phyloP scores from a whole-genome alignment of 208 protist genomes.

The Kentomonas sorsogonicus region DNA sequence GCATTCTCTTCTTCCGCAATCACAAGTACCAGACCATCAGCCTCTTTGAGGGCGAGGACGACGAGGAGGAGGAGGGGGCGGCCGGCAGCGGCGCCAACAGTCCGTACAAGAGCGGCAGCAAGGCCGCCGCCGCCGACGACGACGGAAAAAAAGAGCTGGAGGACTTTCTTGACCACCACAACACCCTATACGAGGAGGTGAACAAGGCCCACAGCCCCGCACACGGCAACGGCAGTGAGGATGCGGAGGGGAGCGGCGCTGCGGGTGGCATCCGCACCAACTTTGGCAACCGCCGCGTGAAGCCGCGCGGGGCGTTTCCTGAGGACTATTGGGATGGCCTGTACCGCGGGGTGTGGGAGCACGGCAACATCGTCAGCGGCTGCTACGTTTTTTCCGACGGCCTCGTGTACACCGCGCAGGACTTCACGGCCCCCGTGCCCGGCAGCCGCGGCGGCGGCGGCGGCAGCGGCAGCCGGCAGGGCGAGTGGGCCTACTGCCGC shows the following conservation, averaged over 20 bases:
- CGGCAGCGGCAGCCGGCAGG: background rate
- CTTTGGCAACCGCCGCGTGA: too few species aligned
- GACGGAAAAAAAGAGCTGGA: background rate
- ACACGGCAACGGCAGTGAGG: too few species aligned
- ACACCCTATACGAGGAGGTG: background rate
- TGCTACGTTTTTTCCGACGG: conserved; percentile 85
- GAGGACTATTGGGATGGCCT: conserved; percentile 50
- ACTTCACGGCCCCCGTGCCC: background rate
- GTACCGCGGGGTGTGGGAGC: conserved; percentile 79
- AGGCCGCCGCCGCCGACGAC: background rate
- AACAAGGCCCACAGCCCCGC: background rate
- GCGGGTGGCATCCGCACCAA: too few species aligned
- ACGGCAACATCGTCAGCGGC: conserved; percentile 56
- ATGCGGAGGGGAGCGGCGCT: too few species aligned
- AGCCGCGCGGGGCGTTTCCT: too few species aligned
- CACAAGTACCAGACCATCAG: background rate
- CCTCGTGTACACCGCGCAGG: conserved; percentile 49
- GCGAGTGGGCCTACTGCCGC: conserved; percentile 76
- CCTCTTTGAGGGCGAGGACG: background rate
- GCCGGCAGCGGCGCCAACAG: background rate
- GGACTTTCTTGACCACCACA: background rate
- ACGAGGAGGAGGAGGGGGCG: background rate
- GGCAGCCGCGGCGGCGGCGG: conserved; percentile 7
- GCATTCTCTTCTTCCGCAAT: conserved; percentile 66
- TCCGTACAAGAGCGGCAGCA: background rate